A percentile compares a stretch with the other conserved stretches of the same genome.
phyloP scores from a whole-genome alignment of 2,329 filamentous ascomycete species.

The Aplosporella prunicola region DNA sequence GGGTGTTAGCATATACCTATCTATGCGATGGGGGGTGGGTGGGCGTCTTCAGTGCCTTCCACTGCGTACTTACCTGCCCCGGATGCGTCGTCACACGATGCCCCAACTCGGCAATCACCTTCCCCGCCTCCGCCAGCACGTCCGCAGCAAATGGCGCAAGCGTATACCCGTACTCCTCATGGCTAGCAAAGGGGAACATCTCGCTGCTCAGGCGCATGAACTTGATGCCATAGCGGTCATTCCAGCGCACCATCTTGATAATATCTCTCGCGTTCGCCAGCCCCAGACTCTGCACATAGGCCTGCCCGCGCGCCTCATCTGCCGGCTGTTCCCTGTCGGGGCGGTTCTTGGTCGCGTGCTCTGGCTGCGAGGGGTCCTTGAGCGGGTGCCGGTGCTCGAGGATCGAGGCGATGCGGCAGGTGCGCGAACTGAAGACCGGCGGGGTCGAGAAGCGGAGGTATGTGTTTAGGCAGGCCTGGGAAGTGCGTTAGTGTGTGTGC shows the following conservation, averaged over 20 bases:
- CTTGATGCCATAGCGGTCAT: slow-evolving; percentile 81
- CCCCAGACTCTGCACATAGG: slow-evolving; percentile 67
- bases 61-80: slow-evolving; percentile 54
- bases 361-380: slow-evolving; percentile 61
- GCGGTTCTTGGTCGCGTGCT: slow-evolving; percentile 76
- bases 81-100: slow-evolving; percentile 87
- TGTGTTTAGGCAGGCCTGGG: slow-evolving; percentile 78
- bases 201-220: slow-evolving; percentile 90
- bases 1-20: too few species aligned
- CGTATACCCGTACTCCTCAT: slow-evolving; percentile 76
- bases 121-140: slow-evolving; percentile 65
- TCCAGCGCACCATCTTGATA: slow-evolving; percentile 80
- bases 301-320: slow-evolving; percentile 55
- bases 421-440: slow-evolving; percentile 81
- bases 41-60: too few species aligned
- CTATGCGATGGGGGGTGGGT: too few species aligned
- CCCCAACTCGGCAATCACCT: slow-evolving; percentile 64
- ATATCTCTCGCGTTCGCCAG: slow-evolving; percentile 77
- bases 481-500: not conserved
- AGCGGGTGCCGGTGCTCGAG: slow-evolving; percentile 80
- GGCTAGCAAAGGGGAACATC: slow-evolving; percentile 95
- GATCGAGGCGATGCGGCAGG: slow-evolving; percentile 84
- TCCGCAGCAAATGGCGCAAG: slow-evolving; percentile 75
- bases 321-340: slow-evolving; percentile 65
- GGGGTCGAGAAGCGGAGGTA: slow-evolving; percentile 75